phyloP scores from a whole-genome alignment of 1,284 basidiomycete species.

The Singerocomus rubriflavus region DNA sequence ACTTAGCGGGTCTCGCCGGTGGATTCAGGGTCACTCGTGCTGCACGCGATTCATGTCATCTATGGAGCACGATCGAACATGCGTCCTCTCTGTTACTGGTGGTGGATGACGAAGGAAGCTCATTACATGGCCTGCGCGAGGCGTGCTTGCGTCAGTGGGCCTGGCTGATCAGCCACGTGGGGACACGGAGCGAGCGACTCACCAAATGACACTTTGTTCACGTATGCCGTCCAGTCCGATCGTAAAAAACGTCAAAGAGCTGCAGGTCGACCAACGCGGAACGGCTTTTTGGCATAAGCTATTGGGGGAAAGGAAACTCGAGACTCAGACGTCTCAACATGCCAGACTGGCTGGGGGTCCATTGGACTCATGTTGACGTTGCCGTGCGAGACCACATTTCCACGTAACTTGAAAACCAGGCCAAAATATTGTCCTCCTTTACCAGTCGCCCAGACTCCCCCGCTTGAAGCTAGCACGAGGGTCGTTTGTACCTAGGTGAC shows the following conservation, averaged over 20 bases:
- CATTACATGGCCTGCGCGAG: slow-evolving; percentile 42
- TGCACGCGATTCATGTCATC: slow-evolving; percentile 84
- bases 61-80: slow-evolving; percentile 20
- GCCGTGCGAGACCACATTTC: neutral
- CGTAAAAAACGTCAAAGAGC: slow-evolving; percentile 60
- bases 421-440: neutral
- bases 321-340: neutral
- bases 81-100: slow-evolving; percentile 8
- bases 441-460: no score
- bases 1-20: slow-evolving; percentile 54
- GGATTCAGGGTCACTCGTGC: slow-evolving; percentile 80
- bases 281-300: slow-evolving; percentile 66
- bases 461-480: slow-evolving; percentile 47
- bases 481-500: slow-evolving; percentile 48
- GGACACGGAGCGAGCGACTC: slow-evolving; percentile 27
- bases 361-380: no score
- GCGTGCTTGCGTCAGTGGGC: neutral
- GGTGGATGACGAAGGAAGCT: neutral
- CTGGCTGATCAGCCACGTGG: slow-evolving; percentile 5
- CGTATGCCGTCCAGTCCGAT: slow-evolving; percentile 39
- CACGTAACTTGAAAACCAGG: neutral
- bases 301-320: neutral
- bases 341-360: no score
- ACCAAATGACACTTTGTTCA: slow-evolving; percentile 63
- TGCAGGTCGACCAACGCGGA: slow-evolving; percentile 73